phyloP scores from a whole-genome alignment of 2,329 filamentous ascomycete species.

The Arthroderma sp. region DNA sequence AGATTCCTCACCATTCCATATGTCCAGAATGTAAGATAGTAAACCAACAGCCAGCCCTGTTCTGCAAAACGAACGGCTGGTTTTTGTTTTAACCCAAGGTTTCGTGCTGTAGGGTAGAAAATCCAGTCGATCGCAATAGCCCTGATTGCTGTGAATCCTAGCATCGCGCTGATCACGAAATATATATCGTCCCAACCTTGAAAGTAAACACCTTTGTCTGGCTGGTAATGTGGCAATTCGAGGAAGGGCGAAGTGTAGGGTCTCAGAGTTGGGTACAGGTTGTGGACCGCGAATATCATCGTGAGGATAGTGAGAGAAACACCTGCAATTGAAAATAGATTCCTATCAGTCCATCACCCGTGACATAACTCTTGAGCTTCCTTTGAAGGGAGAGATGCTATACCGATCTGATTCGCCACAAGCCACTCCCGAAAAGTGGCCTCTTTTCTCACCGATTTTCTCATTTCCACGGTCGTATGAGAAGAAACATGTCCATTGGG shows the following conservation, averaged over 20 bases:
- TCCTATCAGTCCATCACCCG: no score
- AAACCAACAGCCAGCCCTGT: conserved; percentile 81
- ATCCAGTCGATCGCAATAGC: conserved; percentile 79
- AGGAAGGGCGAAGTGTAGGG: conserved; percentile 78
- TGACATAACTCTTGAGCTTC: no score
- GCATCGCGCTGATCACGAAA: conserved; percentile 63
- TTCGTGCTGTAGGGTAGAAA: conserved; percentile 61
- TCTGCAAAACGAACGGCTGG: conserved; percentile 74
- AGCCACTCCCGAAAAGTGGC: conserved; percentile 45
- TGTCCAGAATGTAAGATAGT: conserved; percentile 70
- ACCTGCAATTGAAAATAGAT: conserved; percentile 36
- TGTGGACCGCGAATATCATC: conserved; percentile 68
- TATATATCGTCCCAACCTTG: conserved; percentile 68
- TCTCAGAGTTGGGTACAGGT: conserved; percentile 67
- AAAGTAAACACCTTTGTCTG: conserved; percentile 53
- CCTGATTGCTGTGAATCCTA: conserved; percentile 76
- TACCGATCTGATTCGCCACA: conserved; percentile 70
- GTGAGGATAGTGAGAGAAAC: conserved; percentile 76
- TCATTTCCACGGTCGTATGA: conserved; percentile 9
- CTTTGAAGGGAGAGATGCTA: conserved; percentile 16
- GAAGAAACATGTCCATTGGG: no score
- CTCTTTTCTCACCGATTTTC: conserved; percentile 17
- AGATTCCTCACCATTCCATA: conserved; percentile 58
- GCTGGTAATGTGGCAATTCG: conserved; percentile 69
- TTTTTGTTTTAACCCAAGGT: conserved; percentile 65